phyloP scores from a whole-genome alignment of 73 alveolate species.

The Tetrahymena borealis region DNA sequence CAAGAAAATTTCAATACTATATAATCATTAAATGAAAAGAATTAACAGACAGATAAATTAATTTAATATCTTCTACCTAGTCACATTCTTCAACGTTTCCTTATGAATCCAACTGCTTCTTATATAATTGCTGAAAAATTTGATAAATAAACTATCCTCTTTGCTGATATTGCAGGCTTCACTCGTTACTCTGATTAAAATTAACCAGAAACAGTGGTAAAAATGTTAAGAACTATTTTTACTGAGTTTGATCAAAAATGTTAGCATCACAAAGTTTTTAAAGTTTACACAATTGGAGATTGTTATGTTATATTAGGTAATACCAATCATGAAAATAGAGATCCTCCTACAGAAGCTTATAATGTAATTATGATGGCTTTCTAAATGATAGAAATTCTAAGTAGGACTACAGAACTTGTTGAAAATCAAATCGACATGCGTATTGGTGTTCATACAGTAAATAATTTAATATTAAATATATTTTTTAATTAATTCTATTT shows the following conservation, averaged over 20 bases:
- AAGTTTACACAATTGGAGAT: constrained; percentile 42
- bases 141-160: constrained; percentile 20
- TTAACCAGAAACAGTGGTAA: constrained; percentile 33
- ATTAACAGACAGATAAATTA: not conserved
- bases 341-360: constrained; percentile 26
- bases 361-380: constrained; percentile 33
- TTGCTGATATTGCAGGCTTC: constrained; percentile 47
- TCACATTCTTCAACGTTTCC: constrained; percentile 26
- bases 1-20: not conserved
- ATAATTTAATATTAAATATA: not conserved
- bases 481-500: not conserved
- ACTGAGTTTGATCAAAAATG: constrained; percentile 37
- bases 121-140: constrained; percentile 45
- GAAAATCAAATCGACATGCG: constrained; percentile 35
- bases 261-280: constrained; percentile 25
- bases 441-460: constrained; percentile 42
- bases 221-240: constrained; percentile 23
- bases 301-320: constrained; percentile 41
- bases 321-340: constrained; percentile 20
- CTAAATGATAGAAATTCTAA: constrained; percentile 26
- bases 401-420: constrained; percentile 6
- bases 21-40: not conserved
- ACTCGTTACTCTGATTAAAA: constrained; percentile 27
- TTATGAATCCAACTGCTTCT: constrained; percentile 61
- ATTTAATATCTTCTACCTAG: constrained; percentile 30